Evolutionary conservation across 2,329 filamentous ascomycete genomes (phyloP).

Genomic region (Tolypocladium ophioglossoides): DNA sequence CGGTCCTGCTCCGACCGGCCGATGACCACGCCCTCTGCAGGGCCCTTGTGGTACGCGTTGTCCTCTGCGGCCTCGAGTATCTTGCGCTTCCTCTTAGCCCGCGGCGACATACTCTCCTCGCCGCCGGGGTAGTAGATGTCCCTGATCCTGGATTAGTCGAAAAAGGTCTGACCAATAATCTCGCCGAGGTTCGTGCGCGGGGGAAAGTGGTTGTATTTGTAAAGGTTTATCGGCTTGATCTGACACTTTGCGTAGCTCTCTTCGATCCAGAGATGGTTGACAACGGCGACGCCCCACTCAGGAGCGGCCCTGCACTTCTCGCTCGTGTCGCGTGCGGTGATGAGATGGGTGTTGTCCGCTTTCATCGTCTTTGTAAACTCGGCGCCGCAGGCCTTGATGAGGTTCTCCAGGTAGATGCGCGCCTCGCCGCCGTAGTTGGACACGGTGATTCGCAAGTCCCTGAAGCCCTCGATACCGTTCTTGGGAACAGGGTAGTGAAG

Average conservation of each 20-base stretch:
- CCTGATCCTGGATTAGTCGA: conserved; percentile 53
- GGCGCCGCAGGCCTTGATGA: conserved; percentile 74
- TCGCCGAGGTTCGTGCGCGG: conserved; percentile 84
- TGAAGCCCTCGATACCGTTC: conserved; percentile 69
- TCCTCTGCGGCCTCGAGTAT: conserved; percentile 39
- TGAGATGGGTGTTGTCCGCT: conserved; percentile 87
- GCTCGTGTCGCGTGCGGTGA: conserved; percentile 79
- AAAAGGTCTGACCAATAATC: conserved; percentile 78
- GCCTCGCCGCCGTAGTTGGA: conserved; percentile 97
- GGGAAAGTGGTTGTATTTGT: conserved; percentile 79
- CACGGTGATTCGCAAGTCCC: conserved; percentile 68
- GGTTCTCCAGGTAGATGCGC: conserved; percentile 83
- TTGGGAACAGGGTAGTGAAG: conserved; percentile 83
- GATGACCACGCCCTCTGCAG: conserved; percentile 36
- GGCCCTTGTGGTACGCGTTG: conserved; percentile 35
- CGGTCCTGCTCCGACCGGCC: conserved; percentile 26
- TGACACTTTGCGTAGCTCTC: conserved; percentile 91
- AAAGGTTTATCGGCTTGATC: conserved; percentile 58
- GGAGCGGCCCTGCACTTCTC: conserved; percentile 88
- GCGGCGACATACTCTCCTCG: conserved; percentile 30
- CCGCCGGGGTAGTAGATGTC: conserved; percentile 61
- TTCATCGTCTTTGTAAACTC: conserved; percentile 93
- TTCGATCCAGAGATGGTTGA: conserved; percentile 96
- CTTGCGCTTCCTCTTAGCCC: conserved; percentile 37
- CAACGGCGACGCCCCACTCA: conserved; percentile 82